Evolutionary conservation across 164 flowering plant species (phyloP), one percentile per base, ranked within the genome.

Genomic region (Liriodendron chinense): DNA sequence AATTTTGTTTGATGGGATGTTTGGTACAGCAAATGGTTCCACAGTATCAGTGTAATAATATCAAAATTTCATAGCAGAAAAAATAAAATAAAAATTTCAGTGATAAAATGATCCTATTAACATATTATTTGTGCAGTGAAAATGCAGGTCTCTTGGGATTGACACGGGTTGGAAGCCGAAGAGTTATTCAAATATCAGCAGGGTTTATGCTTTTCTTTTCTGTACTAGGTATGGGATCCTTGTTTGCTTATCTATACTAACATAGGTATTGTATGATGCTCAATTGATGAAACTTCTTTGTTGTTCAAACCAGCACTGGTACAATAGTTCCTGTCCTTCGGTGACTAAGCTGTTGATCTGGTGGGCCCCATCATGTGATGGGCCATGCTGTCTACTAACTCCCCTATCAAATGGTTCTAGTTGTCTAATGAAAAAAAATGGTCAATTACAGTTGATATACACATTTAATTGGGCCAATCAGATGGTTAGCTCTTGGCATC

Each of bases 21-120:
- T 89, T 79, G 99, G 99, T 8, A 82, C 98, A 71, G 87, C 73
- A 74, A 82, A 61, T 83, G 99, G 99, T 71, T 81, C 91, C 72
- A 81, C 94, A 61, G 97, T 90, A 84, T 94, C 92, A 80, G 94
- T 91, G 98, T 96, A 92, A 88, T 78, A 68, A 70, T 68, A 68
- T 24, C 59, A 12, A 9, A 49, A 61, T 14, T 74, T 9, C 16
- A 50, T 20, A 48, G 63, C 49, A 6, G 57, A 50, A 49, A 47
- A 16, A 48, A 16, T 7, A n/a, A 7, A 7, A 12, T 5, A 20
- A 21, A n/a, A 47, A 22, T 65, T 22, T 24, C 69, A 57, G 9
- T 26, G 67, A 9, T 48, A 24, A 10, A 9, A 26, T 47, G 47
- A 59, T 77, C 68, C 47, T 24, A 59, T 66, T 48, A 2, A 76